Evolutionary conservation across 257 asterid genomes (phyloP), one percentile per base, ranked within the genome.

Genomic region (Lithospermum erythrorhizon): DNA sequence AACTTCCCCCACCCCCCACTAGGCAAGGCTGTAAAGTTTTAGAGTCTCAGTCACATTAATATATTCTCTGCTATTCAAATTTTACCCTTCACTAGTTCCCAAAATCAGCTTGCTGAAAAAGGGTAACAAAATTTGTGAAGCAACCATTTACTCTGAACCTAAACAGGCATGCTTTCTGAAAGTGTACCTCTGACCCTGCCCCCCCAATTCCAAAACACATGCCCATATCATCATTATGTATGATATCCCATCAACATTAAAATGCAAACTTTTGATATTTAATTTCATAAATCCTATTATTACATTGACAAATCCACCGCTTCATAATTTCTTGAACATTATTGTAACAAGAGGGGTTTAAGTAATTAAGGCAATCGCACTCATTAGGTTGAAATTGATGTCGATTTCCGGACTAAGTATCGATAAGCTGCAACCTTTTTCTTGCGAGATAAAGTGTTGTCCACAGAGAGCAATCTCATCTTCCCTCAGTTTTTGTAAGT

Each of bases 371-470:
- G 32, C 24, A 59, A 53, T 10, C 2, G 53, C 1, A 21, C 23
- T 21, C 5, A 20, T 68, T 65, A 61, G 47, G 32, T 32, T 45
- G 32, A 19, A 69, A 57, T 4, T 30, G 83, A 47, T 4, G 85
- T 65, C 18, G 72, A 67, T 68, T 81, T 84, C 18, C 85, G 82
- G 61, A 89, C 95, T 0, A 73, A 27, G 62, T 89, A 89, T 35
- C 97, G 82, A 53, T 89, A 89, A 1, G 95, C 95, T 1, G 95
- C 95, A 23, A 89, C 97, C 71, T 89, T 89, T 64, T 83, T 73
- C 73, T 75, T 78, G 53, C 95, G 72, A 10, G 97, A 82, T 59
- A 85, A 63, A 6, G 81, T 65, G 73, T 89, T 89, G 45, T 89
- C 95, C 5, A 84, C 90, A 2, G 87, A 78, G 6, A 89, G 85